Evolutionary conservation across 257 asterid genomes (phyloP).

Genomic region (Solanum gandarillasii): DNA sequence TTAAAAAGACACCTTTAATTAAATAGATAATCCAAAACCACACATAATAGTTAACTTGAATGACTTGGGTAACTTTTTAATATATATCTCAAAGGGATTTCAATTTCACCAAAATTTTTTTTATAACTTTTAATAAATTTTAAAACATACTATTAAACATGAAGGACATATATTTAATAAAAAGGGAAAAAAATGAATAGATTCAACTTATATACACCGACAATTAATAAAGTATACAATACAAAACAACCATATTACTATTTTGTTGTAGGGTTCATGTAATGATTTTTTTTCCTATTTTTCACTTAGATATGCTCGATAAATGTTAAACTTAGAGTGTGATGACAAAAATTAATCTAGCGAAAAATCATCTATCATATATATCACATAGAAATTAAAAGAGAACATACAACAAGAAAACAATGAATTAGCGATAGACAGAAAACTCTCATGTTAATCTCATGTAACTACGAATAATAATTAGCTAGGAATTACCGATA

Average conservation of each 20-base stretch:
- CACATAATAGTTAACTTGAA: background rate
- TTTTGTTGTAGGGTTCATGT: background rate
- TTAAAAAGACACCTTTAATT: background rate
- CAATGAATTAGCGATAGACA: background rate
- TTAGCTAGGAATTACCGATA: background rate
- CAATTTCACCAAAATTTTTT: too few relatives aligned
- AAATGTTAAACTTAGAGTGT: background rate
- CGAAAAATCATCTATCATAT: background rate
- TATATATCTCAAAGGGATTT: background rate
- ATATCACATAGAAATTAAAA: background rate
- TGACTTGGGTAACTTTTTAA: background rate
- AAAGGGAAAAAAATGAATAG: background rate
- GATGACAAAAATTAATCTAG: background rate
- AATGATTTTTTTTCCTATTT: background rate
- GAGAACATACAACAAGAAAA: background rate
- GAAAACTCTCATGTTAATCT: background rate
- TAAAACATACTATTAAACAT: background rate
- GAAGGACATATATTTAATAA: background rate
- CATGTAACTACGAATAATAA: too few relatives aligned
- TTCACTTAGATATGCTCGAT: background rate
- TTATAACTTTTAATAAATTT: background rate
- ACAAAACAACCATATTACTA: background rate
- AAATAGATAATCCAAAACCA: background rate
- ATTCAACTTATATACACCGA: background rate
- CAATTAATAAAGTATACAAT: too few relatives aligned